Evolutionary conservation across 2,329 filamentous ascomycete species (phyloP), one percentile per base, ranked within the genome.

Genomic region (Phyllachora maydis): DNA sequence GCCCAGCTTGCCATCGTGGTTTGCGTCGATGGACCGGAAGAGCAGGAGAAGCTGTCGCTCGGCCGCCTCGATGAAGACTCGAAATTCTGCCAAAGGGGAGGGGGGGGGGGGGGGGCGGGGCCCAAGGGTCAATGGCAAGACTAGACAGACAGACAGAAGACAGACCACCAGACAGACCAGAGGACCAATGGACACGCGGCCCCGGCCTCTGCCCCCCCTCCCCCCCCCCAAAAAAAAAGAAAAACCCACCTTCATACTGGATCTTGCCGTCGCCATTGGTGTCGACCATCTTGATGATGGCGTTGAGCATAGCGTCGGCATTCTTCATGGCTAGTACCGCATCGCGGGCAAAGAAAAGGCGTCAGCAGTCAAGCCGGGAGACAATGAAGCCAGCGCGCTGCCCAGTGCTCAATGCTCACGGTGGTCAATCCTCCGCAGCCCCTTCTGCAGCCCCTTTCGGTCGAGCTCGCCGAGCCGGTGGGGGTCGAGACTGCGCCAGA

Each of bases 341-440:
- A 17, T 14, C 11, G 23, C 16, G 14, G n/a, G n/a, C n/a, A n/a
- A n/a, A 36, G 26, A 25, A 25, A 26, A 30, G 24, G 24, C 20
- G 18, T 27, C 24, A 20, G 24, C 10, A 12, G 10, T 14, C 22
- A 18, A 25, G n/a, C 23, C 15, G 20, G 22, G 26, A n/a, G 9
- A 21, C 25, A n/a, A n/a, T n/a, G n/a, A n/a, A n/a, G n/a, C n/a
- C n/a, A n/a, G n/a, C n/a, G n/a, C n/a, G n/a, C n/a, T n/a, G n/a
- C n/a, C n/a, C n/a, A n/a, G n/a, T n/a, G n/a, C n/a, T 24, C 22
- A 24, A 24, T 23, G 38, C 56, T 50, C 42, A 91, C 82, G 88
- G 46, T 98, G 88, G 46, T 95, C 83, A 40, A 95, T 81, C 48
- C 71, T 77, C 45, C 60, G 69, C 41, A 98, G 52, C 4, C 85